These are phyloP conservation scores for Pittosporum tobira DNA, from an alignment of 129 eudicot genomes.

Conservation along the genomic window DNA sequence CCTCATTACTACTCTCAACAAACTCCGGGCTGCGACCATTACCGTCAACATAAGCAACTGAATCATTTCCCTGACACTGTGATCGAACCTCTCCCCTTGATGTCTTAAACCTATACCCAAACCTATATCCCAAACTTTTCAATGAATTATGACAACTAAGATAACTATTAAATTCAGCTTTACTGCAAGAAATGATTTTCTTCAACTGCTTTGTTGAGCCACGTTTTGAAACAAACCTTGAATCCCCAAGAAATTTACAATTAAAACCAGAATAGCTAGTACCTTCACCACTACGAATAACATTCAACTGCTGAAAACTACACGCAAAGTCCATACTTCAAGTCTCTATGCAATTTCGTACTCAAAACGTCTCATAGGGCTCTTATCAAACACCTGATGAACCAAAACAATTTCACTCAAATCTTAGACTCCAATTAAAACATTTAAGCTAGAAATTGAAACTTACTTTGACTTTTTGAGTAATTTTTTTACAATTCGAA, in stretches of 20 bases:
- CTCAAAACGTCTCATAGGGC: slow-evolving; percentile 21
- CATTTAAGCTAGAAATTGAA: too few relatives aligned
- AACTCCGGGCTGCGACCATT: slow-evolving; percentile 37
- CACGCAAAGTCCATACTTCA: slow-evolving; percentile 41
- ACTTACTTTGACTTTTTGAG: too few relatives aligned
- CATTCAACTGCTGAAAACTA: slow-evolving; percentile 28
- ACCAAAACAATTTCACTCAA: slow-evolving; percentile 7
- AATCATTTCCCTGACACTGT: slow-evolving; percentile 65
- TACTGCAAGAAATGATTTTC: slow-evolving; percentile 24
- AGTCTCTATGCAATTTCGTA: slow-evolving; percentile 5
- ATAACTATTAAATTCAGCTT: slow-evolving; percentile 19
- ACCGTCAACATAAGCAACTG: slow-evolving; percentile 37
- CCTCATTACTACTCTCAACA: slow-evolving; percentile 29
- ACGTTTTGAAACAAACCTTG: slow-evolving; percentile 21
- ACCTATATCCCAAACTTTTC: slow-evolving; percentile 14
- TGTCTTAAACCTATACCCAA: slow-evolving; percentile 17
- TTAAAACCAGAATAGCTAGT: slow-evolving; percentile 24
- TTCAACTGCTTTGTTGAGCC: slow-evolving; percentile 24
- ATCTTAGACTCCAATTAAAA: not conserved
- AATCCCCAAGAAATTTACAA: slow-evolving; percentile 22
- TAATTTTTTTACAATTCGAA: too few relatives aligned
- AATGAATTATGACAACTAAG: slow-evolving; percentile 24
- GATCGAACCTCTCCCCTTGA: slow-evolving; percentile 15
- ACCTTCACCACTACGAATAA: slow-evolving; percentile 30
- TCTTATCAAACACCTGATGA: slow-evolving; percentile 37